These are phyloP conservation scores for Pichia insulana DNA, from an alignment of 805 yeast genomes.

Conservation along the genomic window DNA sequence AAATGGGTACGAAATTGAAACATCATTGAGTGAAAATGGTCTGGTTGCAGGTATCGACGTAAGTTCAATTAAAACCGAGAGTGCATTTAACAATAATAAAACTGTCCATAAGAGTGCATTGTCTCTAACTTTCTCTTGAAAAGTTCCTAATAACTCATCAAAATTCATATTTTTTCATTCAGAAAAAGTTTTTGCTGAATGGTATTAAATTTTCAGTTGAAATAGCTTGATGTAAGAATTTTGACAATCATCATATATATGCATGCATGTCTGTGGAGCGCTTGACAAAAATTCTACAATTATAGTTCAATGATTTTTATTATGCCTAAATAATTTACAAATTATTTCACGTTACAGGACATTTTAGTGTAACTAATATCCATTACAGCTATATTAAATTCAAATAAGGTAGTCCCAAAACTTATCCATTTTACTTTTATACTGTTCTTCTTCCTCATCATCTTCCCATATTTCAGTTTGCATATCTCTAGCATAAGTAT, in stretches of 20 bases:
- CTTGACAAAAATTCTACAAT: too few species aligned
- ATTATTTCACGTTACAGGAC: neutral
- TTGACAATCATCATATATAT: too few species aligned
- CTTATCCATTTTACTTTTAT: constrained; percentile 1
- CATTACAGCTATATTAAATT: neutral
- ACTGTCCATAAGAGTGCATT: constrained; percentile 8
- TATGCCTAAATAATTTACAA: too few species aligned
- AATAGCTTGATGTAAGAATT: too few species aligned
- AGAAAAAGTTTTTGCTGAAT: too few species aligned
- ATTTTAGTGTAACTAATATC: neutral
- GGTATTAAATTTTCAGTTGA: too few species aligned
- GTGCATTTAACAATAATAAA: neutral
- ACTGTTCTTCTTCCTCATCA: constrained; percentile 14
- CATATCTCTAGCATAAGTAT: constrained; percentile 14
- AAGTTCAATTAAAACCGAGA: constrained; percentile 16
- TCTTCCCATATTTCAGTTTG: constrained; percentile 49
- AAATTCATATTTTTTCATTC: neutral
- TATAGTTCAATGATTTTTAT: too few species aligned
- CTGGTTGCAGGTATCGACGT: constrained; percentile 36
- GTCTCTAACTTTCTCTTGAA: constrained; percentile 3
- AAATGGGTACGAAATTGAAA: constrained; percentile 41
- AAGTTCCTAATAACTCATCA: constrained; percentile 1
- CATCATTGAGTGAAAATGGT: constrained; percentile 34
- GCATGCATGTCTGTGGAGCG: too few species aligned
- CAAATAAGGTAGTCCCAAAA: constrained; percentile 13